Evolutionary conservation across 2,329 filamentous ascomycete species (phyloP).

Genomic region (Basipetospora chlamydospora): DNA sequence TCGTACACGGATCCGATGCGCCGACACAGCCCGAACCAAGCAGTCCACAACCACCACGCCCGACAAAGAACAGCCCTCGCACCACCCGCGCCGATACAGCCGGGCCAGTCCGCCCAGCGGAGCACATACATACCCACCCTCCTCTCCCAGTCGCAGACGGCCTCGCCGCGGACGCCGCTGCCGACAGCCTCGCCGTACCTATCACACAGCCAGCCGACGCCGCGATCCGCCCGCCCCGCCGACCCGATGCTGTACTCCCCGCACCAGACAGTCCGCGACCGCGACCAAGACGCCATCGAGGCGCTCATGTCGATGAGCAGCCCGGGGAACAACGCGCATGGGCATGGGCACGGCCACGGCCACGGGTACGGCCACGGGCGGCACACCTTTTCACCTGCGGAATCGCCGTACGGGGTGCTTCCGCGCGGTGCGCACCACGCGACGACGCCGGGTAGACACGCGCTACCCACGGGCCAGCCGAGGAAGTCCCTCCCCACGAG

Average conservation of each 20-base stretch:
- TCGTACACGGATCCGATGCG: background rate
- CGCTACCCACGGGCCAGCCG: slow-evolving; percentile 31
- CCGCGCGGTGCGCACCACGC: no score
- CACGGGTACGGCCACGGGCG: slow-evolving; percentile 48
- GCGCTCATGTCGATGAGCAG: slow-evolving; percentile 71
- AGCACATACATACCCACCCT: slow-evolving; percentile 34
- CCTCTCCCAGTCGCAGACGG: slow-evolving; percentile 32
- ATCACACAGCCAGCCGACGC: slow-evolving; percentile 21
- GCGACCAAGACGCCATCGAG: slow-evolving; percentile 73
- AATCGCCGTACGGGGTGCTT: slow-evolving; percentile 17
- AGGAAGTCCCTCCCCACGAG: slow-evolving; percentile 37
- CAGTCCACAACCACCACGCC: slow-evolving; percentile 9
- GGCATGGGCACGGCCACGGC: no score
- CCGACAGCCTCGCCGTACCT: slow-evolving; percentile 15
- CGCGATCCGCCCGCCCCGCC: slow-evolving; percentile 23
- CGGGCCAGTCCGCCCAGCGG: slow-evolving; percentile 26
- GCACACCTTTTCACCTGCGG: slow-evolving; percentile 32
- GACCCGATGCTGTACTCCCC: slow-evolving; percentile 51
- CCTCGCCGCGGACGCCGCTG: slow-evolving; percentile 22
- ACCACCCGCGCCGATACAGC: slow-evolving; percentile 38
- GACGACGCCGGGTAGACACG: slow-evolving; percentile 14
- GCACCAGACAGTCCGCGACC: slow-evolving; percentile 55
- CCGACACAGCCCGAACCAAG: background rate
- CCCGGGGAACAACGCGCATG: slow-evolving; percentile 57
- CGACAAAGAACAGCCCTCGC: slow-evolving; percentile 26